phyloP scores from a whole-genome alignment of 805 yeast genomes.

The Middelhovenomyces tepae region DNA sequence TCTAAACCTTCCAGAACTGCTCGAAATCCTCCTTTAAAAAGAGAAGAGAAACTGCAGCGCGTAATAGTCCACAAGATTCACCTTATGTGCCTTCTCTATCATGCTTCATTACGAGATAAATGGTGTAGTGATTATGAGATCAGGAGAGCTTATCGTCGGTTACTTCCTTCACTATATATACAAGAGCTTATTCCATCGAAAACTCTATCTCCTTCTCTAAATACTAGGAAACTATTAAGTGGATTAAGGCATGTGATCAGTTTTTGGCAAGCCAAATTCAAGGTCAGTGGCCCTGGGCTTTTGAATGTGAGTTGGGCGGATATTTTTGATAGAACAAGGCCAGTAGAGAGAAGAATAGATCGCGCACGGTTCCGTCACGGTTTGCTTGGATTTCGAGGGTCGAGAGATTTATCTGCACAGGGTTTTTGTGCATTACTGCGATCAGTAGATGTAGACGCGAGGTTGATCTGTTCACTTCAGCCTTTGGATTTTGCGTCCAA shows the following conservation, averaged over 20 bases:
- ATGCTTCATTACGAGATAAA: constrained; percentile 57
- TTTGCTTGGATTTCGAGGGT: constrained; percentile 47
- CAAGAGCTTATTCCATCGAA: constrained; percentile 41
- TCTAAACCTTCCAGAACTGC: constrained; percentile 1
- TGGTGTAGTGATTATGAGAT: constrained; percentile 58
- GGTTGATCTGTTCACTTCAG: constrained; percentile 77
- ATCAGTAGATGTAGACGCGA: constrained; percentile 57
- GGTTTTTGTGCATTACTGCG: constrained; percentile 76
- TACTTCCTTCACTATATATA: constrained; percentile 41
- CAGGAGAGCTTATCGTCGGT: constrained; percentile 31
- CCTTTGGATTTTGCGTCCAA: constrained; percentile 71
- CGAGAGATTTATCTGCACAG: constrained; percentile 73
- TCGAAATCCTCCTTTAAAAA: constrained; percentile 7
- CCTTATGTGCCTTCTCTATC: constrained; percentile 51
- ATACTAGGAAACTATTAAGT: constrained; percentile 63
- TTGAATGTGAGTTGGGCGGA: constrained; percentile 43
- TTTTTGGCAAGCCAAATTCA: constrained; percentile 50
- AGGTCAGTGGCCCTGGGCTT: constrained; percentile 34
- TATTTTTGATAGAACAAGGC: constrained; percentile 22
- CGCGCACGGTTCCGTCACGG: constrained; percentile 36
- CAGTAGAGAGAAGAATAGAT: constrained; percentile 21
- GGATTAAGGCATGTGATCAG: constrained; percentile 61
- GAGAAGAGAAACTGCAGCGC: constrained; percentile 50
- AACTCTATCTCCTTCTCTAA: constrained; percentile 37
- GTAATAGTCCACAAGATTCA: constrained; percentile 48